These are phyloP conservation scores for Lactifluus rugatus DNA, from an alignment of 768 basidiomycete genomes.

Conservation along the genomic window DNA sequence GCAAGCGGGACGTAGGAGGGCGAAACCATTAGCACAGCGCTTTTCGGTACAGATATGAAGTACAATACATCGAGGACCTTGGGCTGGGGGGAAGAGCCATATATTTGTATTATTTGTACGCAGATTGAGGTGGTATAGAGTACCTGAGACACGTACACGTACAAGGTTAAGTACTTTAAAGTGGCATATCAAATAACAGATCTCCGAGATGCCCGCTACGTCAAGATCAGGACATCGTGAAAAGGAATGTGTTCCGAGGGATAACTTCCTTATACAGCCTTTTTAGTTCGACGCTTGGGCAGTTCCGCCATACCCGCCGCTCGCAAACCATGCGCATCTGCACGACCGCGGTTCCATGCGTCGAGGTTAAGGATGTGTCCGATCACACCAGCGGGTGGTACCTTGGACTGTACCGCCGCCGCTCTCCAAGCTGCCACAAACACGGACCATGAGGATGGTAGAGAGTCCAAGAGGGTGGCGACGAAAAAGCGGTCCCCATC, in stretches of 20 bases:
- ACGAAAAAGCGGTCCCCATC: constrained; percentile 6
- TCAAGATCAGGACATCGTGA: not conserved
- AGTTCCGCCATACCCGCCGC: not conserved
- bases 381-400: not conserved
- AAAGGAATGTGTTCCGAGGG: not conserved
- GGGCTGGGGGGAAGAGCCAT: too few relatives aligned
- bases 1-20: too few relatives aligned
- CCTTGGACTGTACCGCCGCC: not conserved
- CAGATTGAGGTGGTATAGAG: not conserved
- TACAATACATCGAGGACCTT: too few relatives aligned
- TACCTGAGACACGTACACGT: too few relatives aligned
- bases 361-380: constrained; percentile 13
- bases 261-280: not conserved
- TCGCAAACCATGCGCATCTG: not conserved
- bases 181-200: not conserved
- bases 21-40: too few relatives aligned
- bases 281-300: not conserved
- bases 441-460: constrained; percentile 12
- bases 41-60: too few relatives aligned
- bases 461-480: constrained; percentile 4
- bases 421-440: constrained; percentile 9
- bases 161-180: too few relatives aligned
- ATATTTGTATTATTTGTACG: too few relatives aligned
- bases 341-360: constrained; percentile 14
- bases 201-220: not conserved